A percentile compares a stretch with the other conserved stretches of the same genome.
Evolutionary conservation across 139 green algal species (phyloP).

Genomic region (Tetraselmis striata): DNA sequence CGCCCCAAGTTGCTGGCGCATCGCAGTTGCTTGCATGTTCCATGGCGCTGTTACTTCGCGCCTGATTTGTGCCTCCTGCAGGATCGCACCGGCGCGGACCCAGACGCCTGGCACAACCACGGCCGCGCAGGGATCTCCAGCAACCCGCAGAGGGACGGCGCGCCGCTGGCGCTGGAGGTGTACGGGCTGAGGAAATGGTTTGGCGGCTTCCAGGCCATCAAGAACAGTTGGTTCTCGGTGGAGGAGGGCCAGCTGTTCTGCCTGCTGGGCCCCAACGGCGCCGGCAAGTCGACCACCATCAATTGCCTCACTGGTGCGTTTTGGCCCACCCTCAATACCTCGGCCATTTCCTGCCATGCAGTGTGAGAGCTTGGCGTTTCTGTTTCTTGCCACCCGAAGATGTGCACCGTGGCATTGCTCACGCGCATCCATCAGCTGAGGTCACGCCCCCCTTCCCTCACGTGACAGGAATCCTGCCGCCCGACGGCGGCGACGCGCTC

Average conservation of each 20-base stretch:
- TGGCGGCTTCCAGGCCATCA: slow-evolving; percentile 65
- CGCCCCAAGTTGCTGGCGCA: too few species aligned
- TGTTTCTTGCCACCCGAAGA: too few species aligned
- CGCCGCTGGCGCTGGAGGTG: slow-evolving; percentile 62
- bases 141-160: neutral
- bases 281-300: slow-evolving; percentile 56
- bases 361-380: too few species aligned
- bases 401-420: too few species aligned
- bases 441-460: too few species aligned
- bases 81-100: neutral
- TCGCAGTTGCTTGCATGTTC: too few species aligned
- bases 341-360: too few species aligned
- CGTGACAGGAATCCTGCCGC: neutral
- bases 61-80: too few species aligned
- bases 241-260: slow-evolving; percentile 51
- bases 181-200: slow-evolving; percentile 72
- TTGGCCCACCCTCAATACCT: too few species aligned
- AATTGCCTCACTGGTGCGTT: slow-evolving; percentile 48
- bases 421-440: too few species aligned
- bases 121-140: neutral
- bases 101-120: neutral
- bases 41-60: too few species aligned
- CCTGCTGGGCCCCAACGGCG: slow-evolving; percentile 54
- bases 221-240: slow-evolving; percentile 74
- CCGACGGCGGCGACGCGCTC: slow-evolving; percentile 59